Evolutionary conservation across 768 basidiomycete species (phyloP).

Genomic region (Lactifluus echinatus): DNA sequence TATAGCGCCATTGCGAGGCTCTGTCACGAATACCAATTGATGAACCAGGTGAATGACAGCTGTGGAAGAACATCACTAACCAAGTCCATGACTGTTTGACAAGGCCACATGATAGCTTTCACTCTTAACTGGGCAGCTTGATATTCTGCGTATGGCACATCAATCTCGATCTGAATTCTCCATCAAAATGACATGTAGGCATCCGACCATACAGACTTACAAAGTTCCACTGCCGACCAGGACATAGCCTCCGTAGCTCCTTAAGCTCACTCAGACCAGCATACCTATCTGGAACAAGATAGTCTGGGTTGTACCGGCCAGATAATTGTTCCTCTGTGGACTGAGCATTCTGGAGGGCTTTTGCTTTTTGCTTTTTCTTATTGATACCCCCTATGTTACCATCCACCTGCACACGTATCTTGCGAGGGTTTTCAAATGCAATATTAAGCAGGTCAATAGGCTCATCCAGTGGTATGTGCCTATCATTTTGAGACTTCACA

Average conservation of each 20-base stretch:
- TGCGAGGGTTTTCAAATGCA: conserved; percentile 92
- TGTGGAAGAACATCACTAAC: conserved; percentile 36
- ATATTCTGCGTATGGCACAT: conserved; percentile 80
- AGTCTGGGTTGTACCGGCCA: conserved; percentile 29
- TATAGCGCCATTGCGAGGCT: conserved; percentile 88
- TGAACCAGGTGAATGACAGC: neutral
- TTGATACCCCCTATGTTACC: conserved; percentile 39
- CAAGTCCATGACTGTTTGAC: conserved; percentile 83
- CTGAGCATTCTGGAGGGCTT: conserved; percentile 5
- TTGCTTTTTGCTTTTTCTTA: conserved; percentile 33
- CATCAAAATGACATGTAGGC: conserved; percentile 7
- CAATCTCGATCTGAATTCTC: conserved; percentile 59
- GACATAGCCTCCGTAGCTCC: conserved; percentile 70
- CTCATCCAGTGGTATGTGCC: conserved; percentile 65
- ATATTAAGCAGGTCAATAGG: conserved; percentile 91
- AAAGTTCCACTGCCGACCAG: conserved; percentile 82
- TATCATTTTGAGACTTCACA: conserved; percentile 25
- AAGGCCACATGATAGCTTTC: conserved; percentile 70
- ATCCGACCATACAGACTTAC: conserved; percentile 31
- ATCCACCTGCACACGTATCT: conserved; percentile 41
- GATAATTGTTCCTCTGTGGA: neutral
- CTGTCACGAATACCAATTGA: conserved; percentile 32
- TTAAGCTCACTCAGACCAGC: conserved; percentile 72
- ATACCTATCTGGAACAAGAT: conserved; percentile 82
- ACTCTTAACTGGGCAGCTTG: conserved; percentile 45